Base-by-base conservation (phyloP, 441 rosid species). In the Raphanus hybrid region DNA sequence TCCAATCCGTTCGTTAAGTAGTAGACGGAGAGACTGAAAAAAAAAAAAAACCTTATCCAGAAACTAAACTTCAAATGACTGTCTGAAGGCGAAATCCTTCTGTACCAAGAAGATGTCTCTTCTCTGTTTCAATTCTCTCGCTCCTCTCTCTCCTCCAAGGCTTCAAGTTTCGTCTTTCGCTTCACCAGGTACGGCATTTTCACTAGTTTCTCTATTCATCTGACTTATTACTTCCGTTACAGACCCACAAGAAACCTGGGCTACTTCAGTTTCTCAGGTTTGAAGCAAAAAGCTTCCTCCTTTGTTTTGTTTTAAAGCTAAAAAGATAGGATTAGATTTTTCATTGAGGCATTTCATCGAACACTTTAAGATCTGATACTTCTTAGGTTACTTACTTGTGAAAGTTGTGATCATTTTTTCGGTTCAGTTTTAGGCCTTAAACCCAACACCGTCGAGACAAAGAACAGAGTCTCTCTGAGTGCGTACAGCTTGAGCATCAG, bases 71-170 rank as follows among this genome's bases (percentile, higher is more conserved):
- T 41, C 7, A 57, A 43, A 79, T 79, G 82, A 73, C 45, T 4
- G 5, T 35, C 50, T 74, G 82, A 79, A 29, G 34, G 34, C 34
- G 34, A 70, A 32, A 0, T 11, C 67, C 66, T 71, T 71, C 55
- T 39, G 41, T 39, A 18, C 5, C 71, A 78, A 16, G 73, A 89
- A 88, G 92, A 83, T 90, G 75, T 76, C 86, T 41, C 89, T 92
- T 60, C 37, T 70, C 82, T 2, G 39, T 65, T 35, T 35, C 39
- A 35, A 35, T 35, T 35, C 39, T 35, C 39, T 35, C 39, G 39
- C 39, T 35, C 39, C 34, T 29, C 34, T 29, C 1, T 48, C 34
- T 29, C 6, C 34, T 29, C 34, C 34, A 4, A 29, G 5, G 34
- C 34, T 29, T 29, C 34, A 29, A 29, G 34, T 29, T 29, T 29